Percentiles rank a stretch among this genome's conserved stretches.
Evolutionary conservation across 768 basidiomycete genomes (phyloP).

Genomic region (Jaapia argillacea): DNA sequence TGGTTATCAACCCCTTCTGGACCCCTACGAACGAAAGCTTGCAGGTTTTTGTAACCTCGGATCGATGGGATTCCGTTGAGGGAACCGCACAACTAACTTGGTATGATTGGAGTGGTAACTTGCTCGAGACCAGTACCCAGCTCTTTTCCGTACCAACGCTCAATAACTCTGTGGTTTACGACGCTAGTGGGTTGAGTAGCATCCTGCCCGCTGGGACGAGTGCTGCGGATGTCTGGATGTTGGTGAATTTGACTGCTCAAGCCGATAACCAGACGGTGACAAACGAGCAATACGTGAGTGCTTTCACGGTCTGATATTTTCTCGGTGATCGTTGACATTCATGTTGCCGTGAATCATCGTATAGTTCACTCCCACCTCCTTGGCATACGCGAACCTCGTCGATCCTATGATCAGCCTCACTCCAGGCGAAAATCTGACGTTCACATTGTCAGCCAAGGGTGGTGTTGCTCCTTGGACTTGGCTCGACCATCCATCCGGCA

Average conservation of each 20-base stretch:
- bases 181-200: conserved; percentile 27
- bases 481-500: conserved; percentile 48
- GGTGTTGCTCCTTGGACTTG: conserved; percentile 51
- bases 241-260: conserved; percentile 37
- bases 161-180: conserved; percentile 37
- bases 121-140: conserved; percentile 25
- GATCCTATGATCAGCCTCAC: conserved; percentile 38
- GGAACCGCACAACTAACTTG: conserved; percentile 42
- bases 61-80: conserved; percentile 35
- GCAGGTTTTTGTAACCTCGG: conserved; percentile 40
- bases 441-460: conserved; percentile 40
- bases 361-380: conserved; percentile 43
- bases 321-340: not conserved
- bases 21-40: conserved; percentile 35
- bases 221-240: conserved; percentile 37
- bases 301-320: not conserved
- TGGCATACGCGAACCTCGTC: conserved; percentile 34
- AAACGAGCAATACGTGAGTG: conserved; percentile 42
- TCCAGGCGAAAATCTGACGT: conserved; percentile 24
- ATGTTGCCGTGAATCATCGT: not conserved
- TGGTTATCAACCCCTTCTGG: conserved; percentile 49
- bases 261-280: conserved; percentile 30
- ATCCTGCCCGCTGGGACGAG: conserved; percentile 35
- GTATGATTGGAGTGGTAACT: conserved; percentile 44
- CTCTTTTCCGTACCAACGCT: conserved; percentile 35